Conservation (phyloP, 208 protist species). For the Acanthamoeba royreba region DNA sequence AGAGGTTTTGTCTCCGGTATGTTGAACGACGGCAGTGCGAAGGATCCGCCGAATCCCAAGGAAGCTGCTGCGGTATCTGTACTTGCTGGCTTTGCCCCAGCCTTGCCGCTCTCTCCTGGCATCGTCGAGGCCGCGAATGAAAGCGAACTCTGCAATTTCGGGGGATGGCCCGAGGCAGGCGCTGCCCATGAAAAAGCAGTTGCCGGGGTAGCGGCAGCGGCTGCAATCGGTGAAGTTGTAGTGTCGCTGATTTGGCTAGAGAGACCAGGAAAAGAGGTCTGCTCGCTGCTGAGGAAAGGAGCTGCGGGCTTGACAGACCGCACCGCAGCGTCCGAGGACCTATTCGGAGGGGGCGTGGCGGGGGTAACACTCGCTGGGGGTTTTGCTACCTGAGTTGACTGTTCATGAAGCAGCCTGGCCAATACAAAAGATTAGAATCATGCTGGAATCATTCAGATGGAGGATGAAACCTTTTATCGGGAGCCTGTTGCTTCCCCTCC, state of each 20-base stretch:
- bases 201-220: too few relatives aligned
- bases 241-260: too few relatives aligned
- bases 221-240: too few relatives aligned
- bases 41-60: neutral
- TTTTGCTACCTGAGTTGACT: too few relatives aligned
- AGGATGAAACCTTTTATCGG: too few relatives aligned
- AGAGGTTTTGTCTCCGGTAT: neutral
- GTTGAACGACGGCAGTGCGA: neutral
- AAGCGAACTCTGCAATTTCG: neutral
- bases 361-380: too few relatives aligned
- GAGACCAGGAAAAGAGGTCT: too few relatives aligned
- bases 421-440: too few relatives aligned
- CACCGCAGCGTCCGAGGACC: too few relatives aligned
- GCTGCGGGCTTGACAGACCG: neutral
- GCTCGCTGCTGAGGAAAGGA: neutral
- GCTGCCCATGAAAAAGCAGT: neutral
- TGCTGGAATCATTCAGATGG: too few relatives aligned
- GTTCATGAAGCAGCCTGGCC: too few relatives aligned
- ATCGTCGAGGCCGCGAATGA: neutral
- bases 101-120: neutral
- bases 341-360: too few relatives aligned
- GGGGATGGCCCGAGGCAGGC: neutral
- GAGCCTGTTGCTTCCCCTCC: neutral
- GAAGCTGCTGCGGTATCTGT: neutral
- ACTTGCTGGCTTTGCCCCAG: neutral